Conservation (phyloP, 768 basidiomycete species). For the Phaeolepiota aurea region DNA sequence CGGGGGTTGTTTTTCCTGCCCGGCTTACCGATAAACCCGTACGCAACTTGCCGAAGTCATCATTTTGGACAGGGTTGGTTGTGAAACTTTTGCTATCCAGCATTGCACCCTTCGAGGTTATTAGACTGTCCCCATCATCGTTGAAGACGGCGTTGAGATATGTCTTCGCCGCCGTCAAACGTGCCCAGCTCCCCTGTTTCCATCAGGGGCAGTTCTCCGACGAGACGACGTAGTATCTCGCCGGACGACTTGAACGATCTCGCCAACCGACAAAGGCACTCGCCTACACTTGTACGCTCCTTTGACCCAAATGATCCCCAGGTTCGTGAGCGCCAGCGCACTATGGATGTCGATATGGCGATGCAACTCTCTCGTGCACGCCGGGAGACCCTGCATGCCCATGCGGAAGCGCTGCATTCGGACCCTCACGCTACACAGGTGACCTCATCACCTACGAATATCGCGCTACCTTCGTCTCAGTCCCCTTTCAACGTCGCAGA, state of each 20-base stretch:
- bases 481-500: constrained; percentile 44
- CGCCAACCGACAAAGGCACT: constrained; percentile 37
- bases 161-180: too few relatives aligned
- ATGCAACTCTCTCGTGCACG: constrained; percentile 70
- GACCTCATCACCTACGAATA: constrained; percentile 15
- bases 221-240: constrained; percentile 30
- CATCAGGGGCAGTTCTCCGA: constrained; percentile 26
- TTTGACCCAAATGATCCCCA: constrained; percentile 67
- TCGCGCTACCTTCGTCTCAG: constrained; percentile 28
- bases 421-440: constrained; percentile 17
- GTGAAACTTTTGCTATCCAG: too few relatives aligned
- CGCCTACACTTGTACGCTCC: constrained; percentile 55
- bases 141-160: too few relatives aligned
- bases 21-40: too few relatives aligned
- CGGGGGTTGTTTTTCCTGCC: constrained; percentile 45
- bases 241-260: constrained; percentile 31
- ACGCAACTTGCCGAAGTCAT: too few relatives aligned
- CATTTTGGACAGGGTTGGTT: too few relatives aligned
- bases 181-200: constrained; percentile 39
- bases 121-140: too few relatives aligned
- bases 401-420: constrained; percentile 16
- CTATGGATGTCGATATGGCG: constrained; percentile 93
- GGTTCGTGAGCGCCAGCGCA: constrained; percentile 77
- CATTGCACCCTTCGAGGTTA: too few relatives aligned
- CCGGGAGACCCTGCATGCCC: constrained; percentile 43